These are phyloP conservation scores for Elsinoe arachidis DNA, from an alignment of 2,329 filamentous ascomycete genomes.

Conservation along the genomic window DNA sequence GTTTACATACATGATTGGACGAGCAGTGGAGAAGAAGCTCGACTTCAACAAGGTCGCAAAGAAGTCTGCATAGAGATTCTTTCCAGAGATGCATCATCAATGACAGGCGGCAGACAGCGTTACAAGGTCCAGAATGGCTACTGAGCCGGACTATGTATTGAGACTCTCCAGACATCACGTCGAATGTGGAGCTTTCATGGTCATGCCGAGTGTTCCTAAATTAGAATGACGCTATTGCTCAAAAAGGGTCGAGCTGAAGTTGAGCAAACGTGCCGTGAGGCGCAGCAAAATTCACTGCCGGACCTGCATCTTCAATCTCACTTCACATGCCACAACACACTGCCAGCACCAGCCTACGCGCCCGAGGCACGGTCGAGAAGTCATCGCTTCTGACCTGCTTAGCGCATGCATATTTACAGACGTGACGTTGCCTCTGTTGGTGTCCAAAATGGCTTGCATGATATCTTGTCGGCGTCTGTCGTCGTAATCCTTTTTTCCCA, in stretches of 20 bases:
- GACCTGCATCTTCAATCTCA: neutral
- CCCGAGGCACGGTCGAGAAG: neutral
- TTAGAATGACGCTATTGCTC: neutral
- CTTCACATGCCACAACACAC: neutral
- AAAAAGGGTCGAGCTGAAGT: neutral
- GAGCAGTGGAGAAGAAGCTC: neutral
- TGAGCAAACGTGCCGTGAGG: neutral
- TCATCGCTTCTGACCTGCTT: slow-evolving; percentile 2
- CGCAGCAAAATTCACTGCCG: slow-evolving; percentile 2
- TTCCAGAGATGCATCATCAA: too few relatives aligned
- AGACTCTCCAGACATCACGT: neutral
- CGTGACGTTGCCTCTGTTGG: slow-evolving; percentile 5
- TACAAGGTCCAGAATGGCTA: neutral
- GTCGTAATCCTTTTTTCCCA: neutral
- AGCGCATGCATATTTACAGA: slow-evolving; percentile 9
- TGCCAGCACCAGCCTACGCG: neutral
- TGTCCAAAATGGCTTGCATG: neutral
- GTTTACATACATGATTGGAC: neutral
- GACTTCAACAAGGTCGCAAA: neutral
- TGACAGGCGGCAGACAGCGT: neutral
- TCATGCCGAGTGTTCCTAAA: neutral
- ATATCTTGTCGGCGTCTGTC: neutral
- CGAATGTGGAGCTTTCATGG: neutral
- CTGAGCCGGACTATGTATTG: neutral
- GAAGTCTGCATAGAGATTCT: neutral